A percentile compares a stretch with the other conserved stretches of the same genome.
Conservation (phyloP, 768 basidiomycete species). For the Boletus sensibilis region DNA sequence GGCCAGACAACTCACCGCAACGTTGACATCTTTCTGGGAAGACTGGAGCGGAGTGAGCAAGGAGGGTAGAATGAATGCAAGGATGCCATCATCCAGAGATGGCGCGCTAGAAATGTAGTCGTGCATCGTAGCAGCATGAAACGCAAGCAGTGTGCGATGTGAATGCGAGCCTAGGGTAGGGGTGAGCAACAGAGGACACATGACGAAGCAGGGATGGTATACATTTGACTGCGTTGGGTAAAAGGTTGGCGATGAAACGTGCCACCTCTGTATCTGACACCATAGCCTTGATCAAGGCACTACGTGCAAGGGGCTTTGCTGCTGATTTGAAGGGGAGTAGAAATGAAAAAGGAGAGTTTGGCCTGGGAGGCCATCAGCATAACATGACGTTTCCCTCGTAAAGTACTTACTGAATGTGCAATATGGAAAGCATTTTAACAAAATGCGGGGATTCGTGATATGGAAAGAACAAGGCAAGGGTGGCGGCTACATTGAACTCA, state of each 20-base stretch:
- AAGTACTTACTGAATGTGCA: slow-evolving; percentile 64
- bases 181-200: slow-evolving; percentile 1
- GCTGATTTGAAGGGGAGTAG: slow-evolving; percentile 76
- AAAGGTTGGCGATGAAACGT: slow-evolving; percentile 64
- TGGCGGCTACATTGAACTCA: slow-evolving; percentile 83
- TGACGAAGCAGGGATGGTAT: slow-evolving; percentile 4
- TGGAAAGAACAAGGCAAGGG: slow-evolving; percentile 84
- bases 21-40: slow-evolving; percentile 45
- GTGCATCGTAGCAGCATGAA: slow-evolving; percentile 76
- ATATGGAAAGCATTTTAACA: slow-evolving; percentile 85
- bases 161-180: slow-evolving; percentile 32
- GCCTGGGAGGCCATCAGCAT: slow-evolving; percentile 37
- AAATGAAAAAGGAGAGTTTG: slow-evolving; percentile 63
- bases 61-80: slow-evolving; percentile 65
- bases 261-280: slow-evolving; percentile 66
- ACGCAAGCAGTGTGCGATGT: slow-evolving; percentile 77
- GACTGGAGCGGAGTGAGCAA: slow-evolving; percentile 55
- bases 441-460: slow-evolving; percentile 96
- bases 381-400: not conserved
- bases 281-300: slow-evolving; percentile 77
- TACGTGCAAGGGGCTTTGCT: slow-evolving; percentile 69
- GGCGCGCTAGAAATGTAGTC: slow-evolving; percentile 70
- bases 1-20: slow-evolving; percentile 43
- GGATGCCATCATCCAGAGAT: slow-evolving; percentile 59
- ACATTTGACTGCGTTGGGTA: slow-evolving; percentile 56